phyloP scores from a whole-genome alignment of 768 basidiomycete species.

The Amanita subjunquillea region DNA sequence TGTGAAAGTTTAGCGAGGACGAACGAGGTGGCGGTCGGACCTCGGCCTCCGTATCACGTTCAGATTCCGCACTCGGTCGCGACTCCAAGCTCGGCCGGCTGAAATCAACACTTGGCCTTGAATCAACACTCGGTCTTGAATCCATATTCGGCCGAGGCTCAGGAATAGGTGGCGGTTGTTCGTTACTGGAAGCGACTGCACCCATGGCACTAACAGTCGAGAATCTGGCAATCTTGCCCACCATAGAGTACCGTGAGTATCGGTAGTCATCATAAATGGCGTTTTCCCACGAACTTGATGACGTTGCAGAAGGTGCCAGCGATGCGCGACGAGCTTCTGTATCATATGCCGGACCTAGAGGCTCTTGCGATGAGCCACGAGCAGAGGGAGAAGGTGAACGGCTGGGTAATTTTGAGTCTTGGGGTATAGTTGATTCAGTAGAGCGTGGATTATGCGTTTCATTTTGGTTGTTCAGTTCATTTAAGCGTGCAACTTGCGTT shows the following conservation, averaged over 20 bases:
- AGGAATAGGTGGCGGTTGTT: conserved; percentile 13
- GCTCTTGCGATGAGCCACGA: not conserved
- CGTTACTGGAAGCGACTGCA: not conserved
- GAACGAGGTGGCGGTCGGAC: not conserved
- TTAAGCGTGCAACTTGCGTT: not conserved
- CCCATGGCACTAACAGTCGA: conserved; percentile 6
- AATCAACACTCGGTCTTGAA: conserved; percentile 1
- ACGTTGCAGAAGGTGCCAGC: conserved; percentile 16
- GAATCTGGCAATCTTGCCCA: conserved; percentile 23
- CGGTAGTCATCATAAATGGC: conserved; percentile 76
- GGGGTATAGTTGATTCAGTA: not conserved
- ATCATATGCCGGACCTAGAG: not conserved
- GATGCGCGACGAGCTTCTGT: conserved; percentile 16
- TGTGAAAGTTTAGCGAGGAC: not conserved
- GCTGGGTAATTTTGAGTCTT: not conserved
- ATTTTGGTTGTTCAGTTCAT: conserved; percentile 4
- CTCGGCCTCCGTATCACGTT: conserved; percentile 6
- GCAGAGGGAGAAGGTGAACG: not conserved
- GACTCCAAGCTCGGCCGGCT: not conserved
- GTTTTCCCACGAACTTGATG: conserved; percentile 44
- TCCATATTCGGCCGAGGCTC: conserved; percentile 10
- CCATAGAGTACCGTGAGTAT: conserved; percentile 54
- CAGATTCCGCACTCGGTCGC: no score
- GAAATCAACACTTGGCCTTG: conserved; percentile 6
- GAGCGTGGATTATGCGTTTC: not conserved